Conservation (phyloP, 345 rosid genomes). For the Kandelia obovata region DNA sequence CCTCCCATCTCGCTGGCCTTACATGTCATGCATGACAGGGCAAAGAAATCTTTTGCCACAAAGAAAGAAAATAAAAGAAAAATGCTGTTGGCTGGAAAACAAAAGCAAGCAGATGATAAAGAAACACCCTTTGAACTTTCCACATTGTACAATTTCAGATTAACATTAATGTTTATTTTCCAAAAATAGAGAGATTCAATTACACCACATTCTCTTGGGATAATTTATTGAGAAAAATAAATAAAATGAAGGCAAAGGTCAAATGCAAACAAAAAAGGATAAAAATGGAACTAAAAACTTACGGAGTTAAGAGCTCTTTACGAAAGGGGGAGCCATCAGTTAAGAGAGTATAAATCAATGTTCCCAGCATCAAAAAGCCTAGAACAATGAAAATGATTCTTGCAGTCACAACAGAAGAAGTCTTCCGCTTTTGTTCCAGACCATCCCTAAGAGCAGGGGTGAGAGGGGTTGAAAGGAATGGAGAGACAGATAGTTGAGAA, state of each 20-base stretch:
- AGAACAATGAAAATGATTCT: conserved; percentile 56
- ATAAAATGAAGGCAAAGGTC: background rate
- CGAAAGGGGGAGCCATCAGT: conserved; percentile 89
- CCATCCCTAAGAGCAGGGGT: conserved; percentile 36
- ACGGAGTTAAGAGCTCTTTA: conserved; percentile 78
- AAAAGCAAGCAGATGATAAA: background rate
- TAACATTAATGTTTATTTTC: background rate
- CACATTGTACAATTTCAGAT: background rate
- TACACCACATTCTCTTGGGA: background rate
- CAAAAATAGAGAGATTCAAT: background rate
- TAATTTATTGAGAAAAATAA: background rate
- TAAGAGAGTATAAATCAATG: conserved; percentile 58
- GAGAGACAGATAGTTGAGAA: no score
- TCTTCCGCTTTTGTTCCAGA: conserved; percentile 37
- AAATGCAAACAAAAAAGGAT: background rate
- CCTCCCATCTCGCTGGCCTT: no score
- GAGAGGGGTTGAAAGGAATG: no score
- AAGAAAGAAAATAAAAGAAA: background rate
- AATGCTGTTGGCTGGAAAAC: background rate
- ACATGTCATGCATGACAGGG: no score
- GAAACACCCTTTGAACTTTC: background rate
- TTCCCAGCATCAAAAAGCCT: conserved; percentile 68
- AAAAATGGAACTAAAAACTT: conserved; percentile 26
- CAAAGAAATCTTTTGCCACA: no score
- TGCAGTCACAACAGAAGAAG: conserved; percentile 47